Percentiles rank a stretch among this genome's conserved stretches.
Conservation (phyloP, 768 basidiomycete species). For the Daedaleopsis nitida region DNA sequence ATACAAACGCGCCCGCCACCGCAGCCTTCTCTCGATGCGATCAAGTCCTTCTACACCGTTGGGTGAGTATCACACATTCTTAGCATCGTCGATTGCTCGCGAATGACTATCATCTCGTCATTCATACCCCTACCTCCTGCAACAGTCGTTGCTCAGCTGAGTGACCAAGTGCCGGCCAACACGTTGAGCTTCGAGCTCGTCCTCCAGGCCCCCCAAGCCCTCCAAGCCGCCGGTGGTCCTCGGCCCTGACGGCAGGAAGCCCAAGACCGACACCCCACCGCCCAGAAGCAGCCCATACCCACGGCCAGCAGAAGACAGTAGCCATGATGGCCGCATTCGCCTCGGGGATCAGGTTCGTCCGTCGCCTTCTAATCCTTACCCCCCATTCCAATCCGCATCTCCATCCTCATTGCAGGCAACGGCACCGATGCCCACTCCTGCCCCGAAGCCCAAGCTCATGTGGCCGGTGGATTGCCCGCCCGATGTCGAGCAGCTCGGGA, state of each 20-base stretch:
- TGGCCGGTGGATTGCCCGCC: slow-evolving; percentile 79
- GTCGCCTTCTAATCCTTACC: too few species aligned
- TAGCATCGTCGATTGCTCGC: too few species aligned
- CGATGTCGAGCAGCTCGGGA: slow-evolving; percentile 86
- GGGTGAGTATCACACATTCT: too few species aligned
- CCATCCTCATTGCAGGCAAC: slow-evolving; percentile 6
- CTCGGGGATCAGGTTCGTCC: slow-evolving; percentile 32
- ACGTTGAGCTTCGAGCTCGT: slow-evolving; percentile 7
- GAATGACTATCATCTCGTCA: too few species aligned
- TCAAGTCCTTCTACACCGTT: too few species aligned
- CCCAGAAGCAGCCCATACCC: background rate
- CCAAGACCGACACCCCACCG: slow-evolving; percentile 34
- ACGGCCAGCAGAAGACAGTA: slow-evolving; percentile 31
- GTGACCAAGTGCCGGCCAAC: background rate
- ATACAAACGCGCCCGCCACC: too few species aligned
- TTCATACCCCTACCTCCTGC: background rate
- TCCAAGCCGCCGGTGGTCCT: slow-evolving; percentile 90
- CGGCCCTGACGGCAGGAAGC: slow-evolving; percentile 70
- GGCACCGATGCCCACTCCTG: too few species aligned
- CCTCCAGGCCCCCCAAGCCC: slow-evolving; percentile 38
- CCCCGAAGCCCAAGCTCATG: slow-evolving; percentile 13
- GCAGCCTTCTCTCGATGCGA: too few species aligned
- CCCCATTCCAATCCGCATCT: slow-evolving; percentile 12
- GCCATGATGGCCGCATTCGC: slow-evolving; percentile 38
- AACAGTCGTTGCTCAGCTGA: too few species aligned